Conservation (phyloP, 1,284 basidiomycete genomes). For the Vanrija sp. region DNA sequence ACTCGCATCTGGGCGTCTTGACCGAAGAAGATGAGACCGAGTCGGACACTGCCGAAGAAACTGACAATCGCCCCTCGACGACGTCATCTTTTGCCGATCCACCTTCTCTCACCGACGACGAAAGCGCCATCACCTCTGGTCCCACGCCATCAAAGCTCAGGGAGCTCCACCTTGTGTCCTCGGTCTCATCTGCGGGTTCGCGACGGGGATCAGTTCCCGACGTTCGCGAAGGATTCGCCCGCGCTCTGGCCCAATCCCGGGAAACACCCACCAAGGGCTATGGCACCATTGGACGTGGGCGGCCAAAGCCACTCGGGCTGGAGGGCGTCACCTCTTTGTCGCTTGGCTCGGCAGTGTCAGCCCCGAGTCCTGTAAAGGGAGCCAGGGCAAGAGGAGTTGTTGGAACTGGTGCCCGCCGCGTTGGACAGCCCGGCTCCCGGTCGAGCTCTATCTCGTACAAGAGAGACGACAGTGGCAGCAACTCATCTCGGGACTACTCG, state of each 20-base stretch:
- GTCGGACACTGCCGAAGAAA: conserved; percentile 24
- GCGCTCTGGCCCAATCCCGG: conserved; percentile 1
- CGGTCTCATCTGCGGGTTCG: conserved; percentile 14
- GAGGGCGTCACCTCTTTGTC: not conserved
- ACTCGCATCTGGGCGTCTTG: conserved; percentile 23
- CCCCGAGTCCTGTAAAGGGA: conserved; percentile 9
- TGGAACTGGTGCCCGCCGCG: not conserved
- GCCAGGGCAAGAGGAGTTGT: not conserved
- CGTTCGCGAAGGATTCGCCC: conserved; percentile 5
- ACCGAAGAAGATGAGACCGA: conserved; percentile 44
- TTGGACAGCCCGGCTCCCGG: conserved; percentile 5
- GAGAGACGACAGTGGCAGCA: conserved; percentile 27
- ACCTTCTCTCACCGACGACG: conserved; percentile 1
- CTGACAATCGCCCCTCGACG: conserved; percentile 3
- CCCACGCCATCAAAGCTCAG: conserved; percentile 32
- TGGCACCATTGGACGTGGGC: conserved; percentile 30
- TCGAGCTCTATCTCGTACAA: conserved; percentile 43
- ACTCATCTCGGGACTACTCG: conserved; percentile 16
- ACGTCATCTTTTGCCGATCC: conserved; percentile 6
- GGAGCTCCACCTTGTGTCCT: conserved; percentile 36
- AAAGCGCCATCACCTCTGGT: not conserved
- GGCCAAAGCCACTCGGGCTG: conserved; percentile 31
- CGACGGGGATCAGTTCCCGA: conserved; percentile 23
- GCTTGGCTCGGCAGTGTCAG: conserved; percentile 1
- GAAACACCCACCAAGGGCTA: conserved; percentile 29